These are phyloP conservation scores for Sonneratia alba DNA, from an alignment of 345 rosid genomes.

Conservation along the genomic window DNA sequence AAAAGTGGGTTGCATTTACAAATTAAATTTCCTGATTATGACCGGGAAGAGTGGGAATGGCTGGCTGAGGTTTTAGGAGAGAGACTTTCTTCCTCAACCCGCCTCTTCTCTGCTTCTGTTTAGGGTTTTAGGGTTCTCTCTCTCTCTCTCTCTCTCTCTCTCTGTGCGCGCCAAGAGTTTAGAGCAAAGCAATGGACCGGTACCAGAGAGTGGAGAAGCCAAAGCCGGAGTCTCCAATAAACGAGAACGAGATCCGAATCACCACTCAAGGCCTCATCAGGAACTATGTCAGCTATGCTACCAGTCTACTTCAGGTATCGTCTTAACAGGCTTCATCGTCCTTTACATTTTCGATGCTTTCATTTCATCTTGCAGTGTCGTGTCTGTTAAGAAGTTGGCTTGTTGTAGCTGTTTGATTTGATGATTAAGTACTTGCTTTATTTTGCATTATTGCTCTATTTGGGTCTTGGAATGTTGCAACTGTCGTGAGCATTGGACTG, in stretches of 20 bases:
- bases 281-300: constrained; percentile 81
- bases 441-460: background rate
- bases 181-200: constrained; percentile 62
- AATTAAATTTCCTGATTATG: no score
- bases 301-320: constrained; percentile 29
- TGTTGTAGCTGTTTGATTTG: background rate
- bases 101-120: constrained; percentile 8
- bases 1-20: no score
- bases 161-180: constrained; percentile 4
- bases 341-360: constrained; percentile 11
- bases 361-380: no score
- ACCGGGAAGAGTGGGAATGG: background rate
- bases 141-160: constrained; percentile 13
- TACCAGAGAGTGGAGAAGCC: constrained; percentile 77
- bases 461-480: background rate
- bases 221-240: constrained; percentile 62
- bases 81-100: background rate
- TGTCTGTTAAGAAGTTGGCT: background rate
- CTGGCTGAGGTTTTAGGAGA: background rate
- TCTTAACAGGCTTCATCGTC: background rate
- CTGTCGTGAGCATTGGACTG: background rate
- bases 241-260: constrained; percentile 96
- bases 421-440: background rate
- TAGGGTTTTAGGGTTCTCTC: constrained; percentile 46
- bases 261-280: constrained; percentile 72